phyloP scores from a whole-genome alignment of 2,329 filamentous ascomycete species.

The Onygena corvina region DNA sequence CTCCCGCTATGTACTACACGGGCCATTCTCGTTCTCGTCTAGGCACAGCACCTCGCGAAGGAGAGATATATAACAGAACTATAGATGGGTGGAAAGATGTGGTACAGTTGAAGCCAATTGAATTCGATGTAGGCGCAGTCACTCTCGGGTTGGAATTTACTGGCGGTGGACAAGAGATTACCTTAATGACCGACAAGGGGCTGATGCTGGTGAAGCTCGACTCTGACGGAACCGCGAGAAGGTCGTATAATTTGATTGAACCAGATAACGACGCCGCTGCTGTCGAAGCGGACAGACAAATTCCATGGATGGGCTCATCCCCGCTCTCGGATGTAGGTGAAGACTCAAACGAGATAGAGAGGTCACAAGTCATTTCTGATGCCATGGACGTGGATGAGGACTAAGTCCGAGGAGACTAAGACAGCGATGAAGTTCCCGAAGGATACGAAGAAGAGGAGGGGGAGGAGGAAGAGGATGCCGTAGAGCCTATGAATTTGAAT shows the following conservation, averaged over 20 bases:
- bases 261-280: constrained; percentile 5
- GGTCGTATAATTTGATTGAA: constrained; percentile 12
- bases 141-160: constrained; percentile 29
- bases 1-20: constrained; percentile 17
- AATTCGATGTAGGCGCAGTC: constrained; percentile 28
- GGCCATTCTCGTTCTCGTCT: constrained; percentile 10
- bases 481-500: constrained; percentile 8
- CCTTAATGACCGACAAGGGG: constrained; percentile 33
- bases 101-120: constrained; percentile 25
- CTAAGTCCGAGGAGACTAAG: not conserved
- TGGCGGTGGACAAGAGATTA: constrained; percentile 24
- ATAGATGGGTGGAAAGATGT: constrained; percentile 7
- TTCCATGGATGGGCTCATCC: not conserved
- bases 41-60: not conserved
- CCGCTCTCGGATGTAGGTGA: not conserved
- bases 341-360: not conserved
- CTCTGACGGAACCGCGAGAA: constrained; percentile 20
- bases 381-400: not conserved
- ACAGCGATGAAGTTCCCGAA: not conserved
- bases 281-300: not conserved
- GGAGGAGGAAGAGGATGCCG: not conserved
- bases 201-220: constrained; percentile 30
- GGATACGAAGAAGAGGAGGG: not conserved
- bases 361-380: not conserved
- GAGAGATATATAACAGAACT: not conserved